Evolutionary conservation across 331 rosid genomes (phyloP).

Genomic region (Arachis monticola): DNA sequence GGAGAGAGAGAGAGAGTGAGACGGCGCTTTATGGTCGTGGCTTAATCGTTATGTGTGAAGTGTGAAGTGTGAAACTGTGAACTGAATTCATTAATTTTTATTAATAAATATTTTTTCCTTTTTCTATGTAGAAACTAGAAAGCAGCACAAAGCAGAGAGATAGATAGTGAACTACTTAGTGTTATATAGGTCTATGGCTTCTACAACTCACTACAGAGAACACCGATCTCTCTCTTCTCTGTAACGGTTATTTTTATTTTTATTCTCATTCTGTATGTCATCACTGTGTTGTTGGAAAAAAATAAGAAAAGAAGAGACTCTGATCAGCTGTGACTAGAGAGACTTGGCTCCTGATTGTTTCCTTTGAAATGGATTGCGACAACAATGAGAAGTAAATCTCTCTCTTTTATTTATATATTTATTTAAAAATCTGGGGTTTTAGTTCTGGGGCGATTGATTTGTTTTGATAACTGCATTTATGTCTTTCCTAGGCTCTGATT

Average conservation of each 20-base stretch:
- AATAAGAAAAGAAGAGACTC: background rate
- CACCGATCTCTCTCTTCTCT: conserved; percentile 44
- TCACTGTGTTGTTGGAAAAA: background rate
- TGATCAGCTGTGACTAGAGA: conserved; percentile 40
- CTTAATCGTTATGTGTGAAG: background rate
- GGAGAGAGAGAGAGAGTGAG: conserved; percentile 2
- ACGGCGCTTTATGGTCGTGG: conserved; percentile 41
- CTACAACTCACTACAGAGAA: background rate
- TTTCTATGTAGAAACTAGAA: background rate
- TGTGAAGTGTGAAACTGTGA: background rate
- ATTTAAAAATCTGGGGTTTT: background rate
- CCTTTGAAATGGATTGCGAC: conserved; percentile 61
- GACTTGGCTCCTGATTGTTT: conserved; percentile 34
- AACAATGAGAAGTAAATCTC: conserved; percentile 62
- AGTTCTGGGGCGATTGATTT: conserved; percentile 10
- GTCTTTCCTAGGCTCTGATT: conserved; percentile 39
- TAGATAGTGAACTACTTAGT: conserved; percentile 18
- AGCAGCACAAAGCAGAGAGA: background rate
- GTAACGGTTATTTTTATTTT: conserved; percentile 59
- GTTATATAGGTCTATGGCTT: conserved; percentile 2
- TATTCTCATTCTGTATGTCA: background rate
- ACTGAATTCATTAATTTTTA: background rate
- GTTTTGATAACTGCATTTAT: conserved; percentile 21
- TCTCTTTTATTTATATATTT: background rate
- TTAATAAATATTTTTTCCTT: background rate